phyloP scores from a whole-genome alignment of 345 rosid genomes.

The Geranium rotundifolium region DNA sequence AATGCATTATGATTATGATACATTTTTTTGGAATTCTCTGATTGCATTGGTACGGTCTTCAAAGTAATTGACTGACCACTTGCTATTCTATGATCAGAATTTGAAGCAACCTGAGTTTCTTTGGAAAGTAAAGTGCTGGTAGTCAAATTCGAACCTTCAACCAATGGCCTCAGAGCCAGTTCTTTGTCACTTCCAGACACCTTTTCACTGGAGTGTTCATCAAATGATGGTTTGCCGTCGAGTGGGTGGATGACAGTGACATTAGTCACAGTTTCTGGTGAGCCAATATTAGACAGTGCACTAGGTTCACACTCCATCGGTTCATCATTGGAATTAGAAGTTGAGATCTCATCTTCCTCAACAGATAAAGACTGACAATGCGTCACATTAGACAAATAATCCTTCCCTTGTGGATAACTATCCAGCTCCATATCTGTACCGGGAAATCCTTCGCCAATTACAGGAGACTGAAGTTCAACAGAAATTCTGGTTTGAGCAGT shows the following conservation, averaged over 20 bases:
- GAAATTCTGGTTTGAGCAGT: conserved; percentile 13
- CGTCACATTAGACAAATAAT: conserved; percentile 19
- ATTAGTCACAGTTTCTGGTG: conserved; percentile 25
- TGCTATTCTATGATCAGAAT: conserved; percentile 16
- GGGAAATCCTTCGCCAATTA: conserved; percentile 16
- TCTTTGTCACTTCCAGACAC: conserved; percentile 19
- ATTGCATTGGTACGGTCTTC: conserved; percentile 19
- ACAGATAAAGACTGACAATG: conserved; percentile 17
- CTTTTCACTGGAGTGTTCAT: conserved; percentile 21
- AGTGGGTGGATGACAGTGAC: conserved; percentile 8
- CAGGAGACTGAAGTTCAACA: conserved; percentile 15
- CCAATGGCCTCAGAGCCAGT: conserved; percentile 18
- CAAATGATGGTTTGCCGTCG: conserved; percentile 16
- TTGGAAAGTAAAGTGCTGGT: conserved; percentile 17
- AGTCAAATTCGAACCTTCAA: conserved; percentile 21
- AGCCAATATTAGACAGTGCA: conserved; percentile 25
- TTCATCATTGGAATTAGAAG: conserved; percentile 27
- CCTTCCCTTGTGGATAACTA: conserved; percentile 12
- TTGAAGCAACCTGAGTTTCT: conserved; percentile 17
- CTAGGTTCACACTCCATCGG: conserved; percentile 20
- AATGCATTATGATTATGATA: conserved; percentile 13
- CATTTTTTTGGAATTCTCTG: conserved; percentile 19
- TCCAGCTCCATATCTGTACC: conserved; percentile 17
- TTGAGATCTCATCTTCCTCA: conserved; percentile 22
- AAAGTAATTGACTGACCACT: conserved; percentile 17